Evolutionary conservation across 2,329 filamentous ascomycete species (phyloP), one percentile per base, ranked within the genome.

Genomic region (Ramularia collo-cygni): DNA sequence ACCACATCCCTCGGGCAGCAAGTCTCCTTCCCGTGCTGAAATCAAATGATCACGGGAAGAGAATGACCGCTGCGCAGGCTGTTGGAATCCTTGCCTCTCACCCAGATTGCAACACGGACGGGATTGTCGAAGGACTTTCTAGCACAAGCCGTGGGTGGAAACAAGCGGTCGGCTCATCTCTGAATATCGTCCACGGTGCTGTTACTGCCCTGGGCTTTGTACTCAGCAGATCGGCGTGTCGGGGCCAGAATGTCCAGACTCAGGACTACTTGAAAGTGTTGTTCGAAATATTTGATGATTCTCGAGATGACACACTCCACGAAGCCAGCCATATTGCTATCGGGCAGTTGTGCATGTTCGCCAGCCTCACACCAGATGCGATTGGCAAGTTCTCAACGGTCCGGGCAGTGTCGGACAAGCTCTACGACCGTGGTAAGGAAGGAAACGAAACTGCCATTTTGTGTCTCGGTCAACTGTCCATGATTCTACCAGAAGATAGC

Each of bases 371-470:
- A 47, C 72, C 54, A 64, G 50, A 56, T 4, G 18, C 53, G 65
- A 3, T 61, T 60, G 18, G 48, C 8, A 34, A 48, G 16, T 27
- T 46, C 13, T 36, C 38, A 3, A 49, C 48, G 2, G 15, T 59
- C 5, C 49, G 48, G 26, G 43, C 38, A 12, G 66, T 88, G 10
- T 69, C 81, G 16, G 72, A 81, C 13, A 75, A 77, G 5, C 67
- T 95, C 0, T 70, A 76, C 4, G 68, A 72, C 1, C 76, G 82
- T 44, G 82, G 85, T 8, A 92, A 88, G 58, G 79, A 83, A 42
- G 84, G 87, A 7, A 85, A 85, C 41, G 89, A 93, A 55, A 80
- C 75, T 41, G 84, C 90, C 0, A 90, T 95, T 35, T 64, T 76
- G n/a, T 79, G 85, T 2, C 69, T 96, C 4, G 92, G 92, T 0